Conservation (phyloP, 345 rosid species). For the Brassica rapa region DNA sequence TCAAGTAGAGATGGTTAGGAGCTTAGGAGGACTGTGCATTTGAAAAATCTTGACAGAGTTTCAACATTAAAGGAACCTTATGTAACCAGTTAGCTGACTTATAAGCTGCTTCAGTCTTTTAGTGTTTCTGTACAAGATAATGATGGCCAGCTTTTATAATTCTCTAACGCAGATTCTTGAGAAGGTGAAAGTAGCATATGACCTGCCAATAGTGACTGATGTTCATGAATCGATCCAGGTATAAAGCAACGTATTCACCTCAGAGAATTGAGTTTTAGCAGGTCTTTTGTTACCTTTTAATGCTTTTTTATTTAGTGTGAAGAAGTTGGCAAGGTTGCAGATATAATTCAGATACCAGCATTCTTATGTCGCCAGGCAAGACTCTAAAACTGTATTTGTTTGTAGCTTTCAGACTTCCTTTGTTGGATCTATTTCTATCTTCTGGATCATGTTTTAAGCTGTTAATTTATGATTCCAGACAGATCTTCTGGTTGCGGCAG, state of each 20-base stretch:
- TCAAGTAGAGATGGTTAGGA: not conserved
- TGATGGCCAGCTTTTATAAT: constrained; percentile 14
- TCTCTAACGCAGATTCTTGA: constrained; percentile 76
- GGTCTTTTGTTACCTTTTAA: constrained; percentile 26
- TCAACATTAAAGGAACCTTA: not conserved
- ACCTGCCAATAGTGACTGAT: constrained; percentile 88
- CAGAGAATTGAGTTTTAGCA: constrained; percentile 11
- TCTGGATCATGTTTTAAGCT: constrained; percentile 25
- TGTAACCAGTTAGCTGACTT: not conserved
- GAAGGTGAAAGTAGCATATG: constrained; percentile 86
- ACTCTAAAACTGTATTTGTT: not conserved
- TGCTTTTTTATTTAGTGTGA: constrained; percentile 60
- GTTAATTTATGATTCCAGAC: constrained; percentile 55
- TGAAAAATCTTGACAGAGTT: not conserved
- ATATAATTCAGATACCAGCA: constrained; percentile 96
- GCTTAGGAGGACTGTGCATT: constrained; percentile 6
- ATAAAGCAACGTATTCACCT: constrained; percentile 3
- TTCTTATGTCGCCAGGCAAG: constrained; percentile 94
- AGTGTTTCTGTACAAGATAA: constrained; percentile 3
- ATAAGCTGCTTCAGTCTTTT: not conserved
- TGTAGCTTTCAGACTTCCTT: not conserved
- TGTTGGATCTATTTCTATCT: not conserved
- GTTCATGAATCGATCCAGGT: constrained; percentile 92
- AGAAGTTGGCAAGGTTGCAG: constrained; percentile 81
- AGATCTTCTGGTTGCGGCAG: constrained; percentile 94